A percentile compares a stretch with the other conserved stretches of the same genome.
Evolutionary conservation across 192 early-diverging fungal species (phyloP).

Genomic region (Gonapodya prolifera): DNA sequence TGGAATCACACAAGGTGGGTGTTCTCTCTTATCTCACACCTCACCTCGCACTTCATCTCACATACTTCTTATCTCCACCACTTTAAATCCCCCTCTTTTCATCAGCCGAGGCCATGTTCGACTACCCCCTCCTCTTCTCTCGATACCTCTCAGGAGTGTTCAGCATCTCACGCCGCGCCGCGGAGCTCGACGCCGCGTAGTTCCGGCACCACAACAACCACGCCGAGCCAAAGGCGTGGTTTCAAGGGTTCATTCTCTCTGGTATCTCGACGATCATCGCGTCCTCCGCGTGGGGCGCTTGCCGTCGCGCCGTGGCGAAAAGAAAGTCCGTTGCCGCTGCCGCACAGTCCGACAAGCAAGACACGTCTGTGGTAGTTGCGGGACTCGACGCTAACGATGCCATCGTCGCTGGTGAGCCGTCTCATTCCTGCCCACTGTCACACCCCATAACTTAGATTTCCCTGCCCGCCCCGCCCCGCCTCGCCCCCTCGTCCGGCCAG

Average conservation of each 20-base stretch:
- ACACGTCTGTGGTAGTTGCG: too few species aligned
- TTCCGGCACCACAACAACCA: background rate
- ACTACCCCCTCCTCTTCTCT: background rate
- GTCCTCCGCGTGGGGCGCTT: background rate
- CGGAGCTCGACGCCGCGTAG: background rate
- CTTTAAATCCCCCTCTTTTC: too few species aligned
- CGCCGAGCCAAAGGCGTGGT: background rate
- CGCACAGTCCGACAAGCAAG: too few species aligned
- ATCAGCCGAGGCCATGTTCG: background rate
- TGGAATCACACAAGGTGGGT: too few species aligned
- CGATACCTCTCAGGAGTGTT: background rate
- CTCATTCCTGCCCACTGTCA: background rate
- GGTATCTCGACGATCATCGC: background rate
- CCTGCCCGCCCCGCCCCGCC: background rate
- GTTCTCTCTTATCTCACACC: too few species aligned
- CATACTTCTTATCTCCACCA: too few species aligned
- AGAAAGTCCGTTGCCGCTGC: background rate
- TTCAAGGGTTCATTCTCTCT: background rate
- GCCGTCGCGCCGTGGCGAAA: too few species aligned
- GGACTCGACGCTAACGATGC: background rate
- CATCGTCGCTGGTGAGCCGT: background rate
- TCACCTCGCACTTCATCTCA: too few species aligned
- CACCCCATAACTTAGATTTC: background rate
- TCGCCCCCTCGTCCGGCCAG: background rate
- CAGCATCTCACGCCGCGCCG: background rate